Conservation (phyloP, 495 filamentous ascomycete species). For the Hyphodiscus hymeniophilus region DNA sequence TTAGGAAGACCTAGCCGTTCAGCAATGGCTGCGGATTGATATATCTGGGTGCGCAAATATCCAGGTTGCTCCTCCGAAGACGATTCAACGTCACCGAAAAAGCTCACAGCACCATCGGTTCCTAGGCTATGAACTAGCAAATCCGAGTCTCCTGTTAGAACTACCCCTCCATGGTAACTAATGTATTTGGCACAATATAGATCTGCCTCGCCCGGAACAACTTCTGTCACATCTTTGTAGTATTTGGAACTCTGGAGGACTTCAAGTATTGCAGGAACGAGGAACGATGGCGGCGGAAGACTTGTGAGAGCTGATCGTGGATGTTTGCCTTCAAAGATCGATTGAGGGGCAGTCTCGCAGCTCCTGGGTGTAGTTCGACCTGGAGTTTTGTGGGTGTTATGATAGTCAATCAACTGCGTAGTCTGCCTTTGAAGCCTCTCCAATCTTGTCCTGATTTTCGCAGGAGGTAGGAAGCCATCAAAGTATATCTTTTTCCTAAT, state of each 20-base stretch:
- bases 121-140: constrained; percentile 63
- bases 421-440: constrained; percentile 38
- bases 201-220: constrained; percentile 68
- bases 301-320: neutral
- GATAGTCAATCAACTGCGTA: neutral
- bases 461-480: constrained; percentile 61
- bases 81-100: constrained; percentile 44
- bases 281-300: constrained; percentile 51
- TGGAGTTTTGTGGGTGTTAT: constrained; percentile 6
- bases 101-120: constrained; percentile 43
- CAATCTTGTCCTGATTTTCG: constrained; percentile 46
- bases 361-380: neutral
- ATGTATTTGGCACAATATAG: constrained; percentile 52
- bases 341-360: neutral
- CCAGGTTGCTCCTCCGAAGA: neutral
- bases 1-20: constrained; percentile 12
- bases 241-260: constrained; percentile 33
- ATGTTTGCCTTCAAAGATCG: neutral
- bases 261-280: constrained; percentile 62
- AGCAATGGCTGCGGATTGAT: constrained; percentile 15
- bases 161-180: constrained; percentile 33
- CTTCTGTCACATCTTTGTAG: constrained; percentile 41
- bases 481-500: constrained; percentile 59
- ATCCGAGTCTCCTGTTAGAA: constrained; percentile 66
- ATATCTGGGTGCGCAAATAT: constrained; percentile 1